Conservation (phyloP, 2,329 filamentous ascomycete genomes). For the Monilinia fructicola region DNA sequence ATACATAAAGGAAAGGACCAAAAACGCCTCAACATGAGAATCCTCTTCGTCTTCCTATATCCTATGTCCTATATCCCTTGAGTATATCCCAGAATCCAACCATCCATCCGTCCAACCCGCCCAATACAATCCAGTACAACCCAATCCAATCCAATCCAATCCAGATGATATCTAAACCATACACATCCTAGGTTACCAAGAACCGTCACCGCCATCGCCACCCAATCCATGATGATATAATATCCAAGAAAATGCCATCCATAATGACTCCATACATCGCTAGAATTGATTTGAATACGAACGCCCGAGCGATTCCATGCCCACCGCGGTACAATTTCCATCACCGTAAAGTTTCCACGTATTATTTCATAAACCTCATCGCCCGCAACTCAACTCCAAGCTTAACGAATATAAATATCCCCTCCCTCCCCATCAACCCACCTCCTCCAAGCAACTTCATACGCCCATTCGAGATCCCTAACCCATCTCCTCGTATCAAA, state of each 20-base stretch:
- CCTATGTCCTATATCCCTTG: background rate
- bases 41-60: background rate
- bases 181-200: background rate
- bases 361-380: too few relatives aligned
- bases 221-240: background rate
- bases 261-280: slow-evolving; percentile 16
- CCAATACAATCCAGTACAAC: background rate
- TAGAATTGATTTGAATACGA: slow-evolving; percentile 1
- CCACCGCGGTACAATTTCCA: background rate
- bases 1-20: too few relatives aligned
- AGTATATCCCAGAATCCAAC: background rate
- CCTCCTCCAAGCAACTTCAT: slow-evolving; percentile 80
- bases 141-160: background rate
- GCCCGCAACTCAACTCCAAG: background rate
- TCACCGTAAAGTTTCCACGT: too few relatives aligned
- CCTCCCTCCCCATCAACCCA: slow-evolving; percentile 88
- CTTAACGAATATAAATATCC: slow-evolving; percentile 73
- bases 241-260: slow-evolving; percentile 13
- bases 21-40: too few relatives aligned
- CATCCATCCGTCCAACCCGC: background rate
- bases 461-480: slow-evolving; percentile 80
- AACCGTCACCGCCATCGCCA: background rate
- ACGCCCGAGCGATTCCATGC: background rate
- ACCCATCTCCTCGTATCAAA: slow-evolving; percentile 96
- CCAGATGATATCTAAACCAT: slow-evolving; percentile 10